Evolutionary conservation across 1,284 basidiomycete species (phyloP).

Genomic region (Cryptococcus hybrid): DNA sequence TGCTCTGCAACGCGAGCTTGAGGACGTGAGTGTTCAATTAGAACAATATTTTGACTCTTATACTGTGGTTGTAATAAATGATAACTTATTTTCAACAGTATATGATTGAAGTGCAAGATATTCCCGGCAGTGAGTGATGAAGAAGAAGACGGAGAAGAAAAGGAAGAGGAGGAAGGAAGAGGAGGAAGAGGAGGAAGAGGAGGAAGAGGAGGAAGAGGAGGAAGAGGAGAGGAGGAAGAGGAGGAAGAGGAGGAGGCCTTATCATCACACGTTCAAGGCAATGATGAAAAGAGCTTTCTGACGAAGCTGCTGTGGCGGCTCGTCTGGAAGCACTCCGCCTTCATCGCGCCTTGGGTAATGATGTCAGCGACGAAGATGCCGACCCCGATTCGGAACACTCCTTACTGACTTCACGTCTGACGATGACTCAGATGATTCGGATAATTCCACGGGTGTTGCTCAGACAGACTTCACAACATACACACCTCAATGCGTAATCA

Average conservation of each 20-base stretch:
- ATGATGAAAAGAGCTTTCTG: conserved; percentile 14
- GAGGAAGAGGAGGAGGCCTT: no score
- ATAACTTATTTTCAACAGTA: conserved; percentile 53
- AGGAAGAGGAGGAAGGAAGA: conserved; percentile 40
- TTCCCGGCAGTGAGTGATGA: conserved; percentile 39
- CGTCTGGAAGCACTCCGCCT: conserved; percentile 39
- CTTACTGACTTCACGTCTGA: conserved; percentile 7
- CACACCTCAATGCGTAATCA: conserved; percentile 24
- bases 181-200: conserved; percentile 45
- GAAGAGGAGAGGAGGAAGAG: background rate
- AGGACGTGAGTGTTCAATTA: conserved; percentile 62
- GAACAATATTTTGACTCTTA: background rate
- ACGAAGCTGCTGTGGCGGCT: conserved; percentile 29
- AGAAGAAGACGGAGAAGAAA: conserved; percentile 32
- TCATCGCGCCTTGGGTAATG: conserved; percentile 40
- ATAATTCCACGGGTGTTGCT: conserved; percentile 27
- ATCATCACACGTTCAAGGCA: no score
- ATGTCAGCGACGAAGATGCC: conserved; percentile 21
- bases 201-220: conserved; percentile 33
- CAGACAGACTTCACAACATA: conserved; percentile 43
- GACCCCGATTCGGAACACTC: conserved; percentile 11
- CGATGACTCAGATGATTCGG: conserved; percentile 16
- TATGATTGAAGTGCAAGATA: conserved; percentile 52
- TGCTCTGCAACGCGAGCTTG: conserved; percentile 74
- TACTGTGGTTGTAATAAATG: background rate